These are phyloP conservation scores for Populus tomentosa DNA, from an alignment of 441 rosid species.

Conservation along the genomic window DNA sequence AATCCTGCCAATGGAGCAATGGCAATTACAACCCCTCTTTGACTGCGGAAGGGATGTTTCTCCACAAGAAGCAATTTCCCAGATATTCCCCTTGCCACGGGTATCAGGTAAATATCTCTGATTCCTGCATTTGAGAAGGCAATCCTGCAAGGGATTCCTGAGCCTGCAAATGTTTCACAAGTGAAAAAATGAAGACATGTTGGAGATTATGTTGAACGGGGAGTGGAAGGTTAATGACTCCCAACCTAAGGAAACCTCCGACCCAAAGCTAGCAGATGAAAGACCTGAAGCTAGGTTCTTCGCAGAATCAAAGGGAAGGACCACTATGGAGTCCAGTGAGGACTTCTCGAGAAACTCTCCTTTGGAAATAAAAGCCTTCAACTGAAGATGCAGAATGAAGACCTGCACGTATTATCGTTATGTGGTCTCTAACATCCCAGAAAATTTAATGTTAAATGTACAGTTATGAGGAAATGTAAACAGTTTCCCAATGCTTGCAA, in stretches of 20 bases:
- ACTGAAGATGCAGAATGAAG: slow-evolving; percentile 59
- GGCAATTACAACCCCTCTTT: slow-evolving; percentile 55
- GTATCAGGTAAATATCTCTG: slow-evolving; percentile 52
- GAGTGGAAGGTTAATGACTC: slow-evolving; percentile 7
- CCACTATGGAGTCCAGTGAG: slow-evolving; percentile 18
- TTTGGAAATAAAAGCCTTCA: slow-evolving; percentile 43
- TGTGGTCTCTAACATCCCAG: slow-evolving; percentile 9
- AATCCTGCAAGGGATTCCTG: slow-evolving; percentile 58
- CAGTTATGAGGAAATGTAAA: neutral
- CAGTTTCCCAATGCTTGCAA: neutral
- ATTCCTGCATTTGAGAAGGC: slow-evolving; percentile 64
- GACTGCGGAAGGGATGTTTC: slow-evolving; percentile 72
- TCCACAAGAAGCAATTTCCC: slow-evolving; percentile 65
- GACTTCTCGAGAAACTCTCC: slow-evolving; percentile 43
- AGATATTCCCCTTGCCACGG: slow-evolving; percentile 37
- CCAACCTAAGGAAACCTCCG: slow-evolving; percentile 63
- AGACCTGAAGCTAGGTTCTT: slow-evolving; percentile 37
- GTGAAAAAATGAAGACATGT: slow-evolving; percentile 11
- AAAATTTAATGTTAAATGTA: neutral
- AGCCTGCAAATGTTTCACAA: slow-evolving; percentile 36
- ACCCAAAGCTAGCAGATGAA: slow-evolving; percentile 62
- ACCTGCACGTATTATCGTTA: slow-evolving; percentile 29
- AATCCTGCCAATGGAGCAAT: slow-evolving; percentile 64
- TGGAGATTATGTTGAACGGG: slow-evolving; percentile 1
- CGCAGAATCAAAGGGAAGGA: slow-evolving; percentile 33